These are phyloP conservation scores for Aspergillus chevalieri DNA, from an alignment of 2,329 filamentous ascomycete genomes.

Conservation along the genomic window DNA sequence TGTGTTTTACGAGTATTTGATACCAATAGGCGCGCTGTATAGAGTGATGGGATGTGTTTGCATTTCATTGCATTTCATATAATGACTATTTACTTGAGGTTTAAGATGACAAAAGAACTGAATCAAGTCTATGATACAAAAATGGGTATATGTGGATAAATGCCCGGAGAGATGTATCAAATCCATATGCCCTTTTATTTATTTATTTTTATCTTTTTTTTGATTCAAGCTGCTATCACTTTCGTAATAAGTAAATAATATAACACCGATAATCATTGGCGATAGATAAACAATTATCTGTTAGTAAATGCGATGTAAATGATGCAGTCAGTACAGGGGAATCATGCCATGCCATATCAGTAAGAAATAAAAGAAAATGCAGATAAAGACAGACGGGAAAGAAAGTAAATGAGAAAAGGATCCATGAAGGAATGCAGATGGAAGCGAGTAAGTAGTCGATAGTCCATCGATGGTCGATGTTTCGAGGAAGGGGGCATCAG, in stretches of 20 bases:
- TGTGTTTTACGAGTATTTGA: not conserved
- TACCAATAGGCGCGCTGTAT: too few species aligned
- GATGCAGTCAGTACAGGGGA: constrained; percentile 7
- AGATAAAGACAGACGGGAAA: constrained; percentile 10
- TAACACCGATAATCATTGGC: not conserved
- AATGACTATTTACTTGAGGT: too few species aligned
- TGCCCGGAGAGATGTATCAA: too few species aligned
- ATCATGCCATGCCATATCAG: constrained; percentile 5
- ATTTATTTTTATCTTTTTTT: too few species aligned
- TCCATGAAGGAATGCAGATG: constrained; percentile 24
- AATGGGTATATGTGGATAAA: too few species aligned
- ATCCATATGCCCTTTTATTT: not conserved
- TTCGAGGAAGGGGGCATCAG: not conserved
- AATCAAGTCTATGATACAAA: too few species aligned
- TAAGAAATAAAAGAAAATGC: constrained; percentile 3
- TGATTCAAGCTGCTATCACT: too few species aligned
- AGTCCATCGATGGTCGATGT: constrained; percentile 13
- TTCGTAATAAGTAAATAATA: not conserved
- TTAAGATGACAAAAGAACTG: too few species aligned
- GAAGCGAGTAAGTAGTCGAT: constrained; percentile 32
- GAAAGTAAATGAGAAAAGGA: constrained; percentile 6
- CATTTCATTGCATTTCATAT: too few species aligned
- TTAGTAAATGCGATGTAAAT: not conserved
- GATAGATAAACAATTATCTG: not conserved
- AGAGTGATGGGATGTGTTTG: too few species aligned